phyloP scores from a whole-genome alignment of 2,329 filamentous ascomycete species.

The Alternaria brassicicola region DNA sequence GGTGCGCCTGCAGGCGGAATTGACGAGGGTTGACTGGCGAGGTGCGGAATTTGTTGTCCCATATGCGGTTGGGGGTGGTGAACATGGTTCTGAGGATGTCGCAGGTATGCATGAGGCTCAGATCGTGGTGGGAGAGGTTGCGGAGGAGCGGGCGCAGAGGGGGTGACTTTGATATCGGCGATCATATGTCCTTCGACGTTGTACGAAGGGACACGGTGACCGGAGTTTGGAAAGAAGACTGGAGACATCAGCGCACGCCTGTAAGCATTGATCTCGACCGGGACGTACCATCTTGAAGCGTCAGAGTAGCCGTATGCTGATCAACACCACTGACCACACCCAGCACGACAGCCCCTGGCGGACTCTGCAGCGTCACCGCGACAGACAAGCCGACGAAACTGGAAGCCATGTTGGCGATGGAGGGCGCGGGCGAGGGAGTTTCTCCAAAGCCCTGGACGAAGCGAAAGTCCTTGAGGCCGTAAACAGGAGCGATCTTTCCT shows the following conservation, averaged over 20 bases:
- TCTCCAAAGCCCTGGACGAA: conserved; percentile 4
- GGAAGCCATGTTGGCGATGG: conserved; percentile 59
- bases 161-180: conserved; percentile 62
- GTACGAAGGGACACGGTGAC: conserved; percentile 59
- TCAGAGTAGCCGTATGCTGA: conserved; percentile 66
- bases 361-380: conserved; percentile 71
- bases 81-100: conserved; percentile 25
- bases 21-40: conserved; percentile 19
- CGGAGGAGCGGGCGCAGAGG: conserved; percentile 29
- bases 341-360: conserved; percentile 67
- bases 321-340: conserved; percentile 75
- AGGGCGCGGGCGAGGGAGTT: neutral
- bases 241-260: conserved; percentile 6
- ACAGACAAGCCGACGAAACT: conserved; percentile 79
- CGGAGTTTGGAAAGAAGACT: conserved; percentile 62
- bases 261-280: neutral
- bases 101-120: conserved; percentile 24
- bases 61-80: conserved; percentile 14
- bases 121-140: conserved; percentile 25
- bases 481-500: neutral
- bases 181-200: conserved; percentile 64
- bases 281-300: conserved; percentile 70
- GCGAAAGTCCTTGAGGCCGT: conserved; percentile 3
- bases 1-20: conserved; percentile 10
- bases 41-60: conserved; percentile 16